Base-by-base conservation (phyloP, 352 stramenopile species). In the Pythium scleroteichum region DNA sequence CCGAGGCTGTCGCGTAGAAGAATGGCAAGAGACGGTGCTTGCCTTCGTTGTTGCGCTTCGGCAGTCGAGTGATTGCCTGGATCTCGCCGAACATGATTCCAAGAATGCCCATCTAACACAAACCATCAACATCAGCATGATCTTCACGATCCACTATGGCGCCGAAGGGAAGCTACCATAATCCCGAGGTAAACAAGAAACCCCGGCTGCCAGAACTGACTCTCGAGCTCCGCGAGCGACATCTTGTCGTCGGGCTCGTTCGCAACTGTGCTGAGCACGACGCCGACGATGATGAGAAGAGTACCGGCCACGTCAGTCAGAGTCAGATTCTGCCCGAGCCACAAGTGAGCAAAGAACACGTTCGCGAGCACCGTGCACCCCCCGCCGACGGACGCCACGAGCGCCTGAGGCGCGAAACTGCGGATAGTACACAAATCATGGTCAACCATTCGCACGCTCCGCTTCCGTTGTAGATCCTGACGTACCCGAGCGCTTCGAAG, bases 351-450 rank as follows among this genome's bases (percentile, higher is more conserved):
- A 53, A 97, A 97, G 55, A 96, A 92, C 4, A 96, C 85, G 53
- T 97, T 97, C 35, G 85, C 85, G 9, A 97, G 72, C 39, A 97
- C 83, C 0, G 88, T 97, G 59, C 87, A 94, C 40, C 87, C 85
- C 14, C 85, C 85, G 4, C 88, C 88, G 8, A 95, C 87, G 0
- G 88, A 85, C 33, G 88, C 87, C 20, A 96, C 87, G 1, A 97
- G 79, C 29, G 83, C 78, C 60, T 97, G 88, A 10, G 88, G 85
- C 13, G 87, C 88, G 62, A 96, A 96, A 1, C 78, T 83, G 23
- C 46, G 5, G 0, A 53, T 40, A 23, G 41, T 3, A 23, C 24
- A 48, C 14, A 23, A 7, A 23, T 26, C 26, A 26, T 5, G 16
- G 2, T 17, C 22, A 9, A 16, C 14, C 27, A 35, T 5, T 35